phyloP scores from a whole-genome alignment of 2,329 filamentous ascomycete species.

The Zasmidium angulare region DNA sequence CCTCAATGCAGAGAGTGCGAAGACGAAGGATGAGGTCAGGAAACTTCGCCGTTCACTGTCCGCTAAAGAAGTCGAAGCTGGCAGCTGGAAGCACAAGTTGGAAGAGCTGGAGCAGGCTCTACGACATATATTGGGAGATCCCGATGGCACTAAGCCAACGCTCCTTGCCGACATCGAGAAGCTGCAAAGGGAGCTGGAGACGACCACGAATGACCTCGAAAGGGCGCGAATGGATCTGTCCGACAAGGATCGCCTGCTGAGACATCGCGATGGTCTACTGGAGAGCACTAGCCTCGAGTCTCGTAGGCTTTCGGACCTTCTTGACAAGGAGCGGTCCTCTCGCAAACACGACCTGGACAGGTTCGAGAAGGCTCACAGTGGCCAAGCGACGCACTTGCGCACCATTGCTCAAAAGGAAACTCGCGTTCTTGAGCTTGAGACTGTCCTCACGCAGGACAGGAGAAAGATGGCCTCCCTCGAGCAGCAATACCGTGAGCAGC shows the following conservation, averaged over 20 bases:
- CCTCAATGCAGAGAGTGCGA: constrained; percentile 78
- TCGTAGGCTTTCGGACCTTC: constrained; percentile 77
- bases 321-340: constrained; percentile 84
- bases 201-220: constrained; percentile 79
- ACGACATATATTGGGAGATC: constrained; percentile 80
- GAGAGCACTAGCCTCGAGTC: constrained; percentile 87
- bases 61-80: constrained; percentile 81
- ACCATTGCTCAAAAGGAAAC: constrained; percentile 83
- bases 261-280: constrained; percentile 82
- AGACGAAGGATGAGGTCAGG: constrained; percentile 81
- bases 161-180: constrained; percentile 81
- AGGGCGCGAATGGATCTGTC: constrained; percentile 71
- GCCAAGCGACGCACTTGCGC: constrained; percentile 80
- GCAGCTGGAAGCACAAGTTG: constrained; percentile 86
- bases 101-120: constrained; percentile 88
- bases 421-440: constrained; percentile 82
- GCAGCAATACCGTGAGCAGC: constrained; percentile 77
- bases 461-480: constrained; percentile 75
- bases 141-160: constrained; percentile 80
- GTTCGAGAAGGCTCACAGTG: constrained; percentile 85
- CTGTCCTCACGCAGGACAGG: constrained; percentile 72
- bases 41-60: constrained; percentile 79
- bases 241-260: constrained; percentile 90
- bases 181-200: constrained; percentile 83
- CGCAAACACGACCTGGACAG: constrained; percentile 84